Evolutionary conservation across 441 rosid genomes (phyloP).

Genomic region (Euphorbia neoarborescens): DNA sequence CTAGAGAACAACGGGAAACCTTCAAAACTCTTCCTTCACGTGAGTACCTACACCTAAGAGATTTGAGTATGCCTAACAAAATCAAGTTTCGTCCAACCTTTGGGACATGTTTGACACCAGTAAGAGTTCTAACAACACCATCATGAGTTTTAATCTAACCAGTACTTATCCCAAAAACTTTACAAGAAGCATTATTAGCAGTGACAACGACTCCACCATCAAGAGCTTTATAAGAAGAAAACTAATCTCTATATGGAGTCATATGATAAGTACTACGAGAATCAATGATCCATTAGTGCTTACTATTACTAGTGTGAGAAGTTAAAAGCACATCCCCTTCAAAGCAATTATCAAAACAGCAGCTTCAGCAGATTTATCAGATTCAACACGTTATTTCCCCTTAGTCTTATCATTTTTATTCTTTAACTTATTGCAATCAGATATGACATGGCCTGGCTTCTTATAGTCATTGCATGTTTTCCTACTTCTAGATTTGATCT

Average conservation of each 20-base stretch:
- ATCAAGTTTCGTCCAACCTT: background rate
- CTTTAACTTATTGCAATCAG: too few species aligned
- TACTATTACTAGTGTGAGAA: too few species aligned
- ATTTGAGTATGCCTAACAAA: background rate
- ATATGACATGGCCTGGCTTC: too few species aligned
- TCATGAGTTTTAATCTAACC: background rate
- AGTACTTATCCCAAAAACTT: background rate
- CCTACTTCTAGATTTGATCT: too few species aligned
- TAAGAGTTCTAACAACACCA: background rate
- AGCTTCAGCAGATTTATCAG: too few species aligned
- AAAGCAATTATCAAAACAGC: too few species aligned
- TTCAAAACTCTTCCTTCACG: conserved; percentile 10
- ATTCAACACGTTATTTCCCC: too few species aligned
- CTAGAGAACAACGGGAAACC: background rate
- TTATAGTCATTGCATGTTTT: too few species aligned
- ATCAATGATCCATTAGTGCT: too few species aligned
- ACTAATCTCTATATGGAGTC: background rate
- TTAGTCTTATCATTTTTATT: too few species aligned
- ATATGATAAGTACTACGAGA: too few species aligned
- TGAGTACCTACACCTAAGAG: background rate
- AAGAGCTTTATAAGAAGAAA: background rate
- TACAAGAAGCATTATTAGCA: background rate
- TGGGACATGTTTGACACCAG: background rate
- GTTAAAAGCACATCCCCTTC: too few species aligned
- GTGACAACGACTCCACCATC: background rate